These are phyloP conservation scores for Scutellaria minor DNA, from an alignment of 257 asterid genomes.

Conservation along the genomic window DNA sequence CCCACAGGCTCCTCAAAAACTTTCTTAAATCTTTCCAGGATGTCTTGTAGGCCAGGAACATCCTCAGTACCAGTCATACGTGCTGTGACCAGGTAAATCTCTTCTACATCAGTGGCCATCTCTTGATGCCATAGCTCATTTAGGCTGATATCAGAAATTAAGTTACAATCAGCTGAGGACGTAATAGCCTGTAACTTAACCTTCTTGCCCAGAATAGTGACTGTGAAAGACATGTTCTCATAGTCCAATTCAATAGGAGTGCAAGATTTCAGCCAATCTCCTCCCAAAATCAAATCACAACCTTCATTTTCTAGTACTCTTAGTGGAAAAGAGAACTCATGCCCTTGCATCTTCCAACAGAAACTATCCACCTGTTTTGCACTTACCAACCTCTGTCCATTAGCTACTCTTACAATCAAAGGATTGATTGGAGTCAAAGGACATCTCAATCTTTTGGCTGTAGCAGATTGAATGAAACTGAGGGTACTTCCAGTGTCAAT, in stretches of 20 bases:
- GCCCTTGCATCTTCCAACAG: neutral
- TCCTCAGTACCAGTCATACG: too few species aligned
- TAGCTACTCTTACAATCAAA: neutral
- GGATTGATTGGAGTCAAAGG: neutral
- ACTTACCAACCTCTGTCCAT: neutral
- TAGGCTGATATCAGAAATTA: neutral
- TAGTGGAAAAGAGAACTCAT: neutral
- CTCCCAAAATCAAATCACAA: neutral
- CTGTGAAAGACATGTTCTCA: neutral
- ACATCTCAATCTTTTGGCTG: neutral
- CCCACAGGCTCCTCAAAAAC: too few species aligned
- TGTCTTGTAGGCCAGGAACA: too few species aligned
- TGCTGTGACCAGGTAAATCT: neutral
- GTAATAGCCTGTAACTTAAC: neutral
- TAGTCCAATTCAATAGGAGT: neutral
- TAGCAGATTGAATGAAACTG: neutral
- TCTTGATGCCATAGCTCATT: neutral
- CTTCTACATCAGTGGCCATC: neutral
- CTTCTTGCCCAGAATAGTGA: neutral
- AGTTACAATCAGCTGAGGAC: neutral
- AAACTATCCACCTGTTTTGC: neutral
- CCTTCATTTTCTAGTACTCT: neutral
- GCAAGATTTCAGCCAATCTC: neutral
- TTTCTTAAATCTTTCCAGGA: too few species aligned
- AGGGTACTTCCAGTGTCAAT: neutral